A percentile compares a stretch with the other conserved stretches of the same genome.
phyloP scores from a whole-genome alignment of 257 asterid species.

The Jasminum sambac region DNA sequence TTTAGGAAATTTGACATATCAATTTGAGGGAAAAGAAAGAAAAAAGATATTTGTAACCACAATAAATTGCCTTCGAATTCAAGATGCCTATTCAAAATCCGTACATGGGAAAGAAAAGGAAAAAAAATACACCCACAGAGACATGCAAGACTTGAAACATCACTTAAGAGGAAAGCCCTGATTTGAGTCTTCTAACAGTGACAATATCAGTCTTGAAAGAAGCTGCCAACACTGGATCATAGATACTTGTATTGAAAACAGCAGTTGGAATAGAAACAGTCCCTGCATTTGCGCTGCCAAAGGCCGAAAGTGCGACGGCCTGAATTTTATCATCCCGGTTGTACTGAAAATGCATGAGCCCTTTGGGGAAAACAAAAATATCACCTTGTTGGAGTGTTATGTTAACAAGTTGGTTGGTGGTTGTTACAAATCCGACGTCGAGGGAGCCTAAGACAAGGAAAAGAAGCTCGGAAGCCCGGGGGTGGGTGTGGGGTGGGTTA shows the following conservation, averaged over 20 bases:
- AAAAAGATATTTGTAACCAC: no score
- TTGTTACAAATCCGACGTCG: constrained; percentile 47
- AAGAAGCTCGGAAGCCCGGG: constrained; percentile 50
- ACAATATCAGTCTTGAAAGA: constrained; percentile 38
- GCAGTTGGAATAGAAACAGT: constrained; percentile 33
- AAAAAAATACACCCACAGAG: not conserved
- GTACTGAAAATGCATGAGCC: constrained; percentile 49
- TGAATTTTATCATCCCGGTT: constrained; percentile 14
- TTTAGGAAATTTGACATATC: no score
- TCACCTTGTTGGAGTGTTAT: constrained; percentile 44
- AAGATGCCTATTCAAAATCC: not conserved
- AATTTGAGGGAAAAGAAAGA: no score
- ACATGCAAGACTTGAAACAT: not conserved
- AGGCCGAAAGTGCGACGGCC: constrained; percentile 37
- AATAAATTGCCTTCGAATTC: not conserved
- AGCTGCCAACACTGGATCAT: constrained; percentile 29
- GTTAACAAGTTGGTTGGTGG: constrained; percentile 30
- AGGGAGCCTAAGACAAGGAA: constrained; percentile 32
- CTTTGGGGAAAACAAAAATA: constrained; percentile 54
- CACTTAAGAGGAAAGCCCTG: constrained; percentile 17
- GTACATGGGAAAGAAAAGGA: not conserved
- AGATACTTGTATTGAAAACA: constrained; percentile 33
- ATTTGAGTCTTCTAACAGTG: constrained; percentile 25
- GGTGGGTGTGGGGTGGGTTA: constrained; percentile 56
- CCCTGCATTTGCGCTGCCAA: constrained; percentile 48